A percentile compares a stretch with the other conserved stretches of the same genome.
phyloP scores from a whole-genome alignment of 202 grass and related monocot species.

The Brachypodium distachyon region DNA sequence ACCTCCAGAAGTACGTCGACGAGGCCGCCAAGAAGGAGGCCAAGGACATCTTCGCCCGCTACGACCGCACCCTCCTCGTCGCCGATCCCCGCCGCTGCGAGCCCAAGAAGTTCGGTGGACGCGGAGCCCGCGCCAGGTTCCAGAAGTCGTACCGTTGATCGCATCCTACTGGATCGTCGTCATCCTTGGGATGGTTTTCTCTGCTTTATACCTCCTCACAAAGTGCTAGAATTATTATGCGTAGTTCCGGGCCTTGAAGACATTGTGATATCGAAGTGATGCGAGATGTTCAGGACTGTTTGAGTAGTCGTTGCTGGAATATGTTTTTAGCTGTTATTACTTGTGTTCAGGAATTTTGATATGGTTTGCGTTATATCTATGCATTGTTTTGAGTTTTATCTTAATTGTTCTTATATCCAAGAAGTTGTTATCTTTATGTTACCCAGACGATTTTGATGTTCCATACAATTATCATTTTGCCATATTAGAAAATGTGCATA shows the following conservation, averaged over 20 bases:
- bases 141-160: conserved; percentile 70
- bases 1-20: conserved; percentile 78
- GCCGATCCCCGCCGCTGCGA: conserved; percentile 69
- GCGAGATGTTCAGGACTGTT: not conserved
- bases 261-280: not conserved
- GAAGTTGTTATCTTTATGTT: not conserved
- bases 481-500: not conserved
- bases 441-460: not conserved
- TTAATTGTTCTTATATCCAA: not conserved
- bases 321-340: conserved; percentile 8
- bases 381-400: not conserved
- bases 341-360: not conserved
- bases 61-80: conserved; percentile 75
- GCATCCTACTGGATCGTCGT: not conserved
- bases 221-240: not conserved
- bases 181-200: not conserved
- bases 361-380: not conserved
- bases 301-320: not conserved
- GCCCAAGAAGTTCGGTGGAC: conserved; percentile 76
- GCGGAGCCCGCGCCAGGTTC: conserved; percentile 67
- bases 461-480: not conserved
- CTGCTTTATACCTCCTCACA: not conserved
- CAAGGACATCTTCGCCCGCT: conserved; percentile 66
- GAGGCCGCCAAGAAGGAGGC: conserved; percentile 74
- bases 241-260: not conserved